Base-by-base conservation (phyloP, 192 early-diverging fungal genomes). In the Entrophospora sp. region DNA sequence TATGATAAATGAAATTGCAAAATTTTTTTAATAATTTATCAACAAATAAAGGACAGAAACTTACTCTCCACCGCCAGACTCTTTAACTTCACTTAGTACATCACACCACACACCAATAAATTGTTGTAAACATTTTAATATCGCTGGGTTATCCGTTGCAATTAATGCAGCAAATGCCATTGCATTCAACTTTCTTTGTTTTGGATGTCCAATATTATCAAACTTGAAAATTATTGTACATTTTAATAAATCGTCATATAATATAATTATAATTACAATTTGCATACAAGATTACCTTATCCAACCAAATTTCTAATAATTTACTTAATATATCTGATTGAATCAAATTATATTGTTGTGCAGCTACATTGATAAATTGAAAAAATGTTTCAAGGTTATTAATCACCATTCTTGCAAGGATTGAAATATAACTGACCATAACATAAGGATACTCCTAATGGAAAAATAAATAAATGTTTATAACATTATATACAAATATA, bases 191-290 rank as follows among this genome's bases (percentile, higher is more conserved):
- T 90, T 90, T 24, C 85, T 73, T 61, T 85, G 77, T 48, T 83
- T 83, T 12, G 81, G 74, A 52, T 91, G 85, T 7, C 84, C 80
- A 48, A 91, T 78, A 20, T 83, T 83, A 74, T 92, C 91, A 79
- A 86, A 89, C 88, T 91, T n/a, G 60, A 35, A 4, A n/a, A 7
- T 25, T n/a, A 5, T 42, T 12, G 51, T 9, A 43, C 35, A 20
- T 0, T 22, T 9, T 31, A 20, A 27, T 18, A 35, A 35, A 64
- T 43, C 12, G 6, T 27, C 4, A 32, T 27, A 13, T 16, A 24
- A 27, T 30, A 45, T 32, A n/a, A 52, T 13, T 18, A 8, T 20
- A 57, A 27, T 18, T 32, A 43, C 20, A 12, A 14, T 30, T 5
- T 37, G 10, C 4, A 18, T 30, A 4, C 27, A 28, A 37, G 7